Base-by-base conservation (phyloP, 768 basidiomycete genomes). In the Termitomyces sp. region DNA sequence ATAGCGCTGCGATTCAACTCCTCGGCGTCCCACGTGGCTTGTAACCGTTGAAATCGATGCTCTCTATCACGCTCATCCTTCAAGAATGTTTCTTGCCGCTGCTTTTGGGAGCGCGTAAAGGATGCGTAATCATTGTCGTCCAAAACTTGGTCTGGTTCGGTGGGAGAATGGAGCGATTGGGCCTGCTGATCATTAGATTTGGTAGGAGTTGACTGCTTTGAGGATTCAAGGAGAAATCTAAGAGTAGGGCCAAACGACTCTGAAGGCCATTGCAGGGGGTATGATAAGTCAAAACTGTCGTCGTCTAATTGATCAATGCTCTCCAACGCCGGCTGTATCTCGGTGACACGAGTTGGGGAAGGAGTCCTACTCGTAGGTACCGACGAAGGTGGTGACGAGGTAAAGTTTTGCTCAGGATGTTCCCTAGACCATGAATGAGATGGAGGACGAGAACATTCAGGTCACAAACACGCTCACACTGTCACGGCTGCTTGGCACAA, bases 71-170 rank as follows among this genome's bases (percentile, higher is more conserved):
- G 27, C 35, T 59, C 58, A 9, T 45, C 47, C 1, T 21, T 21
- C 14, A 51, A 44, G 25, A 55, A 59, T 19, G 34, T n/a, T 14
- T 55, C 11, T 23, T 41, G 25, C 7, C 54, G 58, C 48, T 51
- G 11, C 19, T 46, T 19, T 21, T 59, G 58, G 11, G 54, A 47
- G 32, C 3, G 25, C 3, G 16, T 14, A 32, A 59, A 59, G 11
- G 19, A 49, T 25, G 21, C 10, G 3, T 40, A 4, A 27, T 46
- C 8, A 9, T 14, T 48, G 12, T 21, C 32, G 7, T 40, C 50
- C 39, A 27, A 2, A 8, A 37, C 23, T 25, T 17, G 7, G 5
- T 27, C 50, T 40, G 27, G 45, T 30, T 46, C 28, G 4, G 6
- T 12, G 5, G 8, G 30, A 30, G 19, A 3, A 35, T 3, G 34